phyloP scores from a whole-genome alignment of 257 asterid genomes.

The Galeopsis tetrahit region DNA sequence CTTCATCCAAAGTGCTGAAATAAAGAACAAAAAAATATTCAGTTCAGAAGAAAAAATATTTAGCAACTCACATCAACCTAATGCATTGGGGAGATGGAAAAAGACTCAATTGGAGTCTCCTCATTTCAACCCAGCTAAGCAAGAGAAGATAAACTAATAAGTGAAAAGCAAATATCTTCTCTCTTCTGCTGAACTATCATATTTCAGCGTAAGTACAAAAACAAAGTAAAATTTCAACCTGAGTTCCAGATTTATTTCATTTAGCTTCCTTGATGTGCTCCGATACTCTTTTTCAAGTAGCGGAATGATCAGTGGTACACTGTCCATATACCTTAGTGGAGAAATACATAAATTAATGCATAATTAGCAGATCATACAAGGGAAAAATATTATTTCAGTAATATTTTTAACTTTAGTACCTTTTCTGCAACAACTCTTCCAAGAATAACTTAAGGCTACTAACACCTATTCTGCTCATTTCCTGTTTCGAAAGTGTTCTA shows the following conservation, averaged over 20 bases:
- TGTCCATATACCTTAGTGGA: constrained; percentile 82
- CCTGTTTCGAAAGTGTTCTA: constrained; percentile 81
- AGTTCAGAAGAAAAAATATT: constrained; percentile 14
- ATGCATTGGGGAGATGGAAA: constrained; percentile 24
- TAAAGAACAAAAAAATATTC: constrained; percentile 32
- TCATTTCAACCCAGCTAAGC: constrained; percentile 21
- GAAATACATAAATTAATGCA: constrained; percentile 36
- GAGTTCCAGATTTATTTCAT: constrained; percentile 87
- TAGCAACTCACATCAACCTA: constrained; percentile 20
- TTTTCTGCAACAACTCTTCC: constrained; percentile 89
- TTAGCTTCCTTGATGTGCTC: constrained; percentile 76
- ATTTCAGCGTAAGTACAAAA: constrained; percentile 16
- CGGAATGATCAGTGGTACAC: constrained; percentile 88
- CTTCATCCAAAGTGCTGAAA: constrained; percentile 87
- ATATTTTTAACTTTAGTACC: constrained; percentile 44
- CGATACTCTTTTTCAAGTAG: constrained; percentile 94
- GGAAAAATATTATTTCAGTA: constrained; percentile 20
- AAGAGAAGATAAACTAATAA: background rate
- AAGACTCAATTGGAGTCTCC: constrained; percentile 11
- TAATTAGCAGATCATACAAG: constrained; percentile 27
- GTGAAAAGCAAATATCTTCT: constrained; percentile 17
- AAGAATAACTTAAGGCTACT: constrained; percentile 89
- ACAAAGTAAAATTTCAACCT: constrained; percentile 49
- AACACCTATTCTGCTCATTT: constrained; percentile 88
- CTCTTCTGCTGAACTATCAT: constrained; percentile 7